Evolutionary conservation across 192 early-diverging fungal species (phyloP).

Genomic region (Coemansia sp.): DNA sequence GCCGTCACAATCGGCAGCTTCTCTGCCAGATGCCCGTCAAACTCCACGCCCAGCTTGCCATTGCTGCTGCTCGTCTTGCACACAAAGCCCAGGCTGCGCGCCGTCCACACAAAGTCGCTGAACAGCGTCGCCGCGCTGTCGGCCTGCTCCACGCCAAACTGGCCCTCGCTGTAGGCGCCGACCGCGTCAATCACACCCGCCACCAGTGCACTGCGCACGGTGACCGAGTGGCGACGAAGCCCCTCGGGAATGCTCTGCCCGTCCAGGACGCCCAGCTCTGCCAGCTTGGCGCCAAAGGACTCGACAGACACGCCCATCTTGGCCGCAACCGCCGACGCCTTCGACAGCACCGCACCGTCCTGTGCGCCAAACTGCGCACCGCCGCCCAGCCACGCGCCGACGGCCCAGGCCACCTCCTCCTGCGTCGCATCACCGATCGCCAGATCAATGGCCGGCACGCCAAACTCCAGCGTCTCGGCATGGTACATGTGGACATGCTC

Average conservation of each 20-base stretch:
- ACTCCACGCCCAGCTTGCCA: not conserved
- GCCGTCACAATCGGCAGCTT: constrained; percentile 12
- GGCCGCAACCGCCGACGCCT: constrained; percentile 8
- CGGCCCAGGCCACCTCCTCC: constrained; percentile 31
- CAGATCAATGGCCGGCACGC: constrained; percentile 5
- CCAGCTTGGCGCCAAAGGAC: constrained; percentile 10
- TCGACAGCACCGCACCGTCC: constrained; percentile 2
- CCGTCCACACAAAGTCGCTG: constrained; percentile 18
- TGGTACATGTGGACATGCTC: constrained; percentile 14
- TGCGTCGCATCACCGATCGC: constrained; percentile 12
- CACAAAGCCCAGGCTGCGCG: constrained; percentile 36
- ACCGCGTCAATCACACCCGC: constrained; percentile 20
- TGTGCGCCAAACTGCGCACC: not conserved
- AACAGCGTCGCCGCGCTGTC: constrained; percentile 1
- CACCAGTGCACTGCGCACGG: constrained; percentile 18
- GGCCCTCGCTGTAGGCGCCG: constrained; percentile 8
- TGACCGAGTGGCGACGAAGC: constrained; percentile 13
- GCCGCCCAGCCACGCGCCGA: constrained; percentile 20
- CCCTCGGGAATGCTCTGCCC: constrained; percentile 7
- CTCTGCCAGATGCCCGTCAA: constrained; percentile 1
- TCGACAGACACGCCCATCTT: constrained; percentile 20
- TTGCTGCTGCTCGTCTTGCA: not conserved
- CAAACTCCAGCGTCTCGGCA: constrained; percentile 15
- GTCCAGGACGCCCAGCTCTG: constrained; percentile 6
- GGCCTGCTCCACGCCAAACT: constrained; percentile 8